phyloP scores from a whole-genome alignment of 495 filamentous ascomycete genomes.

The Aspergillus sclerotiicarbonarius region DNA sequence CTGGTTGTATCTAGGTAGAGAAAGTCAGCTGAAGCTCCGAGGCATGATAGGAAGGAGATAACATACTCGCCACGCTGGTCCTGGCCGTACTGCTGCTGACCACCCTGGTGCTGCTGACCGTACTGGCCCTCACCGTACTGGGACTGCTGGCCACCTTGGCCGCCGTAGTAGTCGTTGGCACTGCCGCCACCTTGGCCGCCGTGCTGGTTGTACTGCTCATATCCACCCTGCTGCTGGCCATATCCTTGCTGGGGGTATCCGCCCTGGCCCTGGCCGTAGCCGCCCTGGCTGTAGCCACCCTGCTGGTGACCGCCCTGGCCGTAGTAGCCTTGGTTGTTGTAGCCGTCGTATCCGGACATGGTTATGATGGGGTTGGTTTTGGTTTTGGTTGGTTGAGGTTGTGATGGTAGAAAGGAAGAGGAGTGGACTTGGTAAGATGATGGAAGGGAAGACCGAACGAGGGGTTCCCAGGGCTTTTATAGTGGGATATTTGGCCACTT shows the following conservation, averaged over 20 bases:
- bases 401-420: background rate
- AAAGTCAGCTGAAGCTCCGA: background rate
- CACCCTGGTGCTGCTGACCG: constrained; percentile 24
- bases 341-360: constrained; percentile 40
- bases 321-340: constrained; percentile 28
- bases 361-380: constrained; percentile 9
- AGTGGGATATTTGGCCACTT: constrained; percentile 19
- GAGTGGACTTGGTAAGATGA: constrained; percentile 11
- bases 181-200: constrained; percentile 18
- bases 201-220: constrained; percentile 26
- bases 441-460: constrained; percentile 21
- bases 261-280: constrained; percentile 29
- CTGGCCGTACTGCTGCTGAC: constrained; percentile 23
- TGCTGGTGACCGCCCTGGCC: constrained; percentile 28
- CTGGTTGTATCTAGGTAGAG: constrained; percentile 2
- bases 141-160: constrained; percentile 27
- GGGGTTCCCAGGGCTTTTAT: constrained; percentile 19
- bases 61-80: constrained; percentile 27
- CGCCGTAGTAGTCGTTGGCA: constrained; percentile 32
- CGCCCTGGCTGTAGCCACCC: constrained; percentile 25
- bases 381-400: background rate
- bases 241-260: constrained; percentile 28
- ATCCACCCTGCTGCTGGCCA: constrained; percentile 25
- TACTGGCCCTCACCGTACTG: constrained; percentile 24
- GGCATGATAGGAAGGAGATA: background rate